Conservation (phyloP, 1,284 basidiomycete species). For the Mycena sp. region DNA sequence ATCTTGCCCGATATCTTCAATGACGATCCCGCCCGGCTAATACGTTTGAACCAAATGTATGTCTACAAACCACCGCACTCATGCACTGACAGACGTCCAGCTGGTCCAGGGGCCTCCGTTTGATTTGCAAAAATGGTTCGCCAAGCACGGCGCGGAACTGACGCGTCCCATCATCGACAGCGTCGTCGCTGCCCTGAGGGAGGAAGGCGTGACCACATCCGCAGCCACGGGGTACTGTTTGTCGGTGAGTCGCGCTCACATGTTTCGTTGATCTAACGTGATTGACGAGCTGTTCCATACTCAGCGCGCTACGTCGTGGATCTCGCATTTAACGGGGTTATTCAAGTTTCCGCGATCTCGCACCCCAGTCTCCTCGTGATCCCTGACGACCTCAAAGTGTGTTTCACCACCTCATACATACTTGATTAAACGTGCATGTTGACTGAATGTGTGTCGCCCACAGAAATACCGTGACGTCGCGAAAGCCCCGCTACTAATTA, state of each 20-base stretch:
- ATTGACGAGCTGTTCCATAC: conserved; percentile 25
- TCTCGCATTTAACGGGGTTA: conserved; percentile 39
- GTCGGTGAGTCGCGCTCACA: conserved; percentile 48
- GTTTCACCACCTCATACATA: neutral
- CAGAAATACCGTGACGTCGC: conserved; percentile 19
- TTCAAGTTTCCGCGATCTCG: conserved; percentile 41
- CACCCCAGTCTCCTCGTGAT: conserved; percentile 50
- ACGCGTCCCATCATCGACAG: conserved; percentile 30
- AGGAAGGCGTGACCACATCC: conserved; percentile 29
- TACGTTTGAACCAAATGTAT: conserved; percentile 46
- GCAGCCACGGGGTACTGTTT: conserved; percentile 35
- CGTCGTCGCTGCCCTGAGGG: conserved; percentile 31
- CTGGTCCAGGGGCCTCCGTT: conserved; percentile 5
- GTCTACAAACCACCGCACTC: conserved; percentile 22
- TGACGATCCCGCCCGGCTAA: conserved; percentile 61
- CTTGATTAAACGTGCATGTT: neutral
- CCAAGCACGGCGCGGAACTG: conserved; percentile 19
- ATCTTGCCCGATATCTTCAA: conserved; percentile 68
- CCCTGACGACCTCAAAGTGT: conserved; percentile 44
- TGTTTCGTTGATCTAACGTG: conserved; percentile 32
- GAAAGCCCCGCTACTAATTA: conserved; percentile 34
- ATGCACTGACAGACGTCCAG: neutral
- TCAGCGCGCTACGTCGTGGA: conserved; percentile 42
- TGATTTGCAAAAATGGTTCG: conserved; percentile 22
- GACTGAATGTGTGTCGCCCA: too few relatives aligned